Base-by-base conservation (phyloP, 2,329 filamentous ascomycete genomes). In the Aspergillus melleus region DNA sequence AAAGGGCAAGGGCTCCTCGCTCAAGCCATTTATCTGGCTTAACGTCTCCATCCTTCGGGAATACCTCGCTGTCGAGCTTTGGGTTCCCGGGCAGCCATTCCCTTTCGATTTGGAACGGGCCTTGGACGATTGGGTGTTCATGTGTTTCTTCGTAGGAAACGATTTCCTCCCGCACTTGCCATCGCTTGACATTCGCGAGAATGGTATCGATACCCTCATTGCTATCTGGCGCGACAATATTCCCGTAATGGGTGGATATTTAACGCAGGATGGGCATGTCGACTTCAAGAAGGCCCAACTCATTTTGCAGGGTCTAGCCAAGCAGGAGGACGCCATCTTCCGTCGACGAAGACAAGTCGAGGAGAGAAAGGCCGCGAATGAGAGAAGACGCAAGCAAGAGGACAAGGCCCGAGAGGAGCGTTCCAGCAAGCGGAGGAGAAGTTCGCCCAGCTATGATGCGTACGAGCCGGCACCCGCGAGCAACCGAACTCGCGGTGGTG, bases 61-160 rank as follows among this genome's bases (percentile, higher is more conserved):
- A 77, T 99, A 99, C 74, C 84, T 99, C 57, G 92, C 90, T 59
- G 89, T 91, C 54, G 95, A 99, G 77, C 87, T 99, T 69, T 85
- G 90, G 70, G 88, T 97, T 36, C 89, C 91, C 19, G 85, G 88
- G 58, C 86, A 96, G 66, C 88, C 89, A 1, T 98, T 98, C 77
- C 86, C 86, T 57, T 98, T 96, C 76, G 92, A 99, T 73, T 83
- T 99, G 49, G 95, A 99, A 77, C 88, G 95, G 65, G 93, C 93
- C 26, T 86, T 98, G 60, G 95, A 98, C 76, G 94, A 98, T 74
- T 98, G 94, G 95, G 92, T 98, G 14, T 98, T 98, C 76, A 95
- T 98, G 88, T 98, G 94, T 79, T 98, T 96, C 80, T 98, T 98
- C 74, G 94, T 98, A 58, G 94, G 94, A 66, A 99, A 99, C 77